Percentiles rank a stretch among this genome's conserved stretches.
phyloP scores from a whole-genome alignment of 768 basidiomycete species.

The Plicaturopsis crispa region DNA sequence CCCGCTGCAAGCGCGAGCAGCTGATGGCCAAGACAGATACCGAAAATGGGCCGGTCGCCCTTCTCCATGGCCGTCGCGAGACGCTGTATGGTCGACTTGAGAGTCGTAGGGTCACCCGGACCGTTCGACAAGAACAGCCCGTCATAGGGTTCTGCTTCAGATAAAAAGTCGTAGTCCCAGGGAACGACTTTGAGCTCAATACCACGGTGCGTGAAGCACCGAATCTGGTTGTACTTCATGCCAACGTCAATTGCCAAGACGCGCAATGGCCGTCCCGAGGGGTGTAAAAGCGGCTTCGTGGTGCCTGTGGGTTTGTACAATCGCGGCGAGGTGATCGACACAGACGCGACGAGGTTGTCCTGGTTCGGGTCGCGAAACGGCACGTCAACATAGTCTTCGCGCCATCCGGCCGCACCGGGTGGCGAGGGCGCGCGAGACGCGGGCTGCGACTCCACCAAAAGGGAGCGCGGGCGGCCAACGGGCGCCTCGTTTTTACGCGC shows the following conservation, averaged over 20 bases:
- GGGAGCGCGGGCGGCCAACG: slow-evolving; percentile 27
- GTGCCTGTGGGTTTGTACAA: slow-evolving; percentile 55
- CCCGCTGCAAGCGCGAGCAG: slow-evolving; percentile 92
- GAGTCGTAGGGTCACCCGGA: slow-evolving; percentile 91
- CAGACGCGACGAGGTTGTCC: slow-evolving; percentile 84
- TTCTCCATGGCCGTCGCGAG: slow-evolving; percentile 62
- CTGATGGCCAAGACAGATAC: slow-evolving; percentile 98
- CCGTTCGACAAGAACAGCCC: slow-evolving; percentile 97
- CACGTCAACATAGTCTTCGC: slow-evolving; percentile 74
- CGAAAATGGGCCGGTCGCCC: slow-evolving; percentile 85
- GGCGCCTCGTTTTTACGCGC: slow-evolving; percentile 47
- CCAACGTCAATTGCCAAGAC: slow-evolving; percentile 93
- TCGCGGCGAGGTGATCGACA: slow-evolving; percentile 66
- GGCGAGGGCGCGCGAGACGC: slow-evolving; percentile 48
- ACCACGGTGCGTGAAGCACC: slow-evolving; percentile 89
- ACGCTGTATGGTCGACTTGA: slow-evolving; percentile 61
- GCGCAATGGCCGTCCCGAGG: slow-evolving; percentile 73
- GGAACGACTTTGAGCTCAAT: slow-evolving; percentile 96
- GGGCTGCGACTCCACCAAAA: slow-evolving; percentile 28
- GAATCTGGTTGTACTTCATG: slow-evolving; percentile 99
- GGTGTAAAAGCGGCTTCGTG: slow-evolving; percentile 50
- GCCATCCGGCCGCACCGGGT: slow-evolving; percentile 52
- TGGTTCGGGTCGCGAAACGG: slow-evolving; percentile 86
- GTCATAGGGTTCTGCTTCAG: slow-evolving; percentile 77
- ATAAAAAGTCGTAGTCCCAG: slow-evolving; percentile 90